Conservation (phyloP, 1,284 basidiomycete species). For the Trametes versicolor region DNA sequence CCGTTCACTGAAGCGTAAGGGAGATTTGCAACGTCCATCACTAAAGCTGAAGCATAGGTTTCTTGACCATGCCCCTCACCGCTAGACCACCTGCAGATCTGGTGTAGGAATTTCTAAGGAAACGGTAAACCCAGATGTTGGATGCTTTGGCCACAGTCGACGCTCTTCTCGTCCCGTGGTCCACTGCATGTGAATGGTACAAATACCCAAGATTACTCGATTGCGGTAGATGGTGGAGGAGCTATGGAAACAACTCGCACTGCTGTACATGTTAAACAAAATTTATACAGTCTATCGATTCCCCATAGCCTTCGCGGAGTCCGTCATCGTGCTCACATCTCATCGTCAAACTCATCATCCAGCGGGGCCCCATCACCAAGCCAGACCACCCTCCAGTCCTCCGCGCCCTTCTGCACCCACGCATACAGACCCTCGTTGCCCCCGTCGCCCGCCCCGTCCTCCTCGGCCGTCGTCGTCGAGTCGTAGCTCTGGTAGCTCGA, state of each 20-base stretch:
- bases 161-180: no score
- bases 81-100: no score
- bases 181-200: neutral
- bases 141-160: no score
- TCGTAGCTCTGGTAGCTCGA: constrained; percentile 53
- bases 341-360: constrained; percentile 39
- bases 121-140: no score
- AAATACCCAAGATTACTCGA: neutral
- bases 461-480: constrained; percentile 58
- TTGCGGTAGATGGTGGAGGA: neutral
- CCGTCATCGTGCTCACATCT: constrained; percentile 5
- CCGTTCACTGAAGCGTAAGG: neutral
- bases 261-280: neutral
- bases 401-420: constrained; percentile 72
- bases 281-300: constrained; percentile 2
- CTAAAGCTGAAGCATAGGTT: no score
- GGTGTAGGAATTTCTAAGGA: no score
- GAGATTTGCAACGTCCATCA: neutral
- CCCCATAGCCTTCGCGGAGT: neutral
- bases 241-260: neutral
- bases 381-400: constrained; percentile 84
- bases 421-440: constrained; percentile 74
- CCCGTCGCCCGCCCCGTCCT: constrained; percentile 42
- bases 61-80: no score
- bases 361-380: constrained; percentile 63